These are phyloP conservation scores for Ampelomyces quisqualis DNA, from an alignment of 2,329 filamentous ascomycete genomes.

Conservation along the genomic window DNA sequence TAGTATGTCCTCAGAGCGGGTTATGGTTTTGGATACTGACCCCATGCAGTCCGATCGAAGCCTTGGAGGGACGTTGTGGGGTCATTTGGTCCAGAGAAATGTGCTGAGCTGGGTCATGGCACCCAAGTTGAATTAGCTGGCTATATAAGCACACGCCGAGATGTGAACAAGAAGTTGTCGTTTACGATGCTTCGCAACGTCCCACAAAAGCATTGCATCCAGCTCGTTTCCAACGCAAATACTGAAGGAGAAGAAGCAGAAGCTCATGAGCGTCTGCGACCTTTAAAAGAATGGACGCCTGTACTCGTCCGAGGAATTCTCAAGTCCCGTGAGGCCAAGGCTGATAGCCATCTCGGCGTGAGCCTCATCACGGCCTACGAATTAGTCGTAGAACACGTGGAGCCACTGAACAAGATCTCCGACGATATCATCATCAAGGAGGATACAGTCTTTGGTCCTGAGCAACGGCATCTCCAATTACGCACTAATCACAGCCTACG, in stretches of 20 bases:
- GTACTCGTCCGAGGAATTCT: slow-evolving; percentile 56
- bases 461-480: slow-evolving; percentile 80
- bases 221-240: slow-evolving; percentile 52
- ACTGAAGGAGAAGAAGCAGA: slow-evolving; percentile 22
- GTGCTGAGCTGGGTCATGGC: slow-evolving; percentile 20
- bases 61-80: slow-evolving; percentile 9
- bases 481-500: slow-evolving; percentile 69
- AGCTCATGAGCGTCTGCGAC: slow-evolving; percentile 45
- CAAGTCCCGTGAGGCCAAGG: slow-evolving; percentile 43
- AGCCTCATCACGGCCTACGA: slow-evolving; percentile 52
- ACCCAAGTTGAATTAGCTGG: slow-evolving; percentile 48
- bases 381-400: slow-evolving; percentile 62
- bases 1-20: slow-evolving; percentile 20
- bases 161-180: slow-evolving; percentile 67
- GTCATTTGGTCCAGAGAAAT: slow-evolving; percentile 40
- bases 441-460: slow-evolving; percentile 70
- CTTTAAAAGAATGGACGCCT: slow-evolving; percentile 54
- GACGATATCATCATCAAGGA: slow-evolving; percentile 74
- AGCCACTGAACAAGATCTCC: slow-evolving; percentile 71
- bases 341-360: slow-evolving; percentile 32
- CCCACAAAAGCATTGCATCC: slow-evolving; percentile 49
- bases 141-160: slow-evolving; percentile 68
- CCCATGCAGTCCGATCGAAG: slow-evolving; percentile 11
- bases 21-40: slow-evolving; percentile 6
- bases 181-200: slow-evolving; percentile 64